A percentile compares a stretch with the other conserved stretches of the same genome.
phyloP scores from a whole-genome alignment of 495 filamentous ascomycete species.

The Penicillium psychrofluorescens region DNA sequence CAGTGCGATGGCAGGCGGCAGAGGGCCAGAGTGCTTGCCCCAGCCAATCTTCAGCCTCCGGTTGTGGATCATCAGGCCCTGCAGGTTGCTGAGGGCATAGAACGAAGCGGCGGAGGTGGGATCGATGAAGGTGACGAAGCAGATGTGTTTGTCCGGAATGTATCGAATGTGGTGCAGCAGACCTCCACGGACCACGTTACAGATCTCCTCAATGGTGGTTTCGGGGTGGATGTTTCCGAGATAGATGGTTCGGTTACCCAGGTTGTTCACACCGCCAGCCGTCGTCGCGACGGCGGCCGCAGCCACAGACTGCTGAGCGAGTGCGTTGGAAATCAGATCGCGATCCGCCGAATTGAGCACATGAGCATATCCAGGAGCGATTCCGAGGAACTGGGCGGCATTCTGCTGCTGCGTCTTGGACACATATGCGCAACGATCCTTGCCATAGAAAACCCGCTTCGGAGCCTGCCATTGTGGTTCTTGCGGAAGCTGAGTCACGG shows the following conservation, averaged over 20 bases:
- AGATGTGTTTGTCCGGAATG: constrained; percentile 99
- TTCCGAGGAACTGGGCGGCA: constrained; percentile 94
- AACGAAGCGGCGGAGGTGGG: constrained; percentile 96
- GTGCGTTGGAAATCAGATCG: constrained; percentile 88
- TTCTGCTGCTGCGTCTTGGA: constrained; percentile 99
- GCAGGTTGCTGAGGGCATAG: constrained; percentile 93
- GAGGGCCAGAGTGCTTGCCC: constrained; percentile 97
- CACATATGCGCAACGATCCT: constrained; percentile 96
- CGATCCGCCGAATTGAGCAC: constrained; percentile 92
- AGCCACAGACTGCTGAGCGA: constrained; percentile 95
- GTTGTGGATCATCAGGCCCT: constrained; percentile 99
- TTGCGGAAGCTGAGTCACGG: constrained; percentile 93
- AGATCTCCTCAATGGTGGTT: constrained; percentile 97
- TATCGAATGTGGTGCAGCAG: constrained; percentile 96
- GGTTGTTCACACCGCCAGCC: constrained; percentile 91
- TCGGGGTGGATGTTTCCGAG: constrained; percentile 98
- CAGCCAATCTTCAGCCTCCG: constrained; percentile 96
- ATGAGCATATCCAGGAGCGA: constrained; percentile 94
- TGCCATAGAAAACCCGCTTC: constrained; percentile 94
- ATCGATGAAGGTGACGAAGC: constrained; percentile 99
- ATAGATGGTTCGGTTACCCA: constrained; percentile 96
- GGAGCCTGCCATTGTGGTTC: constrained; percentile 95
- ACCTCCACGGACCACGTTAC: constrained; percentile 91
- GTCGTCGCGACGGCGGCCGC: constrained; percentile 95
- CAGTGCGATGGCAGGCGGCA: constrained; percentile 91